phyloP scores from a whole-genome alignment of 257 asterid species.

The Salvia rosmarinus region DNA sequence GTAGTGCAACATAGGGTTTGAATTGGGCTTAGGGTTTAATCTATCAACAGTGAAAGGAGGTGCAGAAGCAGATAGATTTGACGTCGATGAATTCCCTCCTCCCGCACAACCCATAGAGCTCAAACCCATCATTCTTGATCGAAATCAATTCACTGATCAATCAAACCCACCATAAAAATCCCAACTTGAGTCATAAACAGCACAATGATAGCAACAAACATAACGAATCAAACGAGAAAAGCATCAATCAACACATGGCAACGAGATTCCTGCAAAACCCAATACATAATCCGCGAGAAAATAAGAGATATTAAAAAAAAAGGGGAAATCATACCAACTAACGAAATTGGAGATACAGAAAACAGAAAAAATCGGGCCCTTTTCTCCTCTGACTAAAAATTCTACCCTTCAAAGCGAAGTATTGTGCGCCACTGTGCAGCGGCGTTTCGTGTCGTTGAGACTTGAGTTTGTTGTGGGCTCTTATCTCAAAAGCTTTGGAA shows the following conservation, averaged over 20 bases:
- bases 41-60: conserved; percentile 96
- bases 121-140: conserved; percentile 66
- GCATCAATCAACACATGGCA: conserved; percentile 7
- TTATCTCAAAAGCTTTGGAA: neutral
- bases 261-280: conserved; percentile 15
- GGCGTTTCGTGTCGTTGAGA: conserved; percentile 33
- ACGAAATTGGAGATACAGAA: conserved; percentile 32
- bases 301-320: neutral
- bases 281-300: conserved; percentile 15
- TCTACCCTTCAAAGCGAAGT: conserved; percentile 36
- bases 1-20: conserved; percentile 52
- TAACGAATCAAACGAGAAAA: conserved; percentile 11
- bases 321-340: conserved; percentile 43
- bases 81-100: conserved; percentile 59
- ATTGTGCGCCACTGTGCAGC: conserved; percentile 18
- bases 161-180: conserved; percentile 32
- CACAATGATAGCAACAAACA: conserved; percentile 7
- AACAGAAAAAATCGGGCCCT: conserved; percentile 10
- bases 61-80: conserved; percentile 87
- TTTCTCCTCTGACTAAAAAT: conserved; percentile 11
- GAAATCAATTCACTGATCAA: conserved; percentile 40
- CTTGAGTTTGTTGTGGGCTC: conserved; percentile 19
- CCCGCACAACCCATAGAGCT: conserved; percentile 54
- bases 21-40: conserved; percentile 53
- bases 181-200: conserved; percentile 20